Conservation (phyloP, 768 basidiomycete species). For the Trametopsis cervina region DNA sequence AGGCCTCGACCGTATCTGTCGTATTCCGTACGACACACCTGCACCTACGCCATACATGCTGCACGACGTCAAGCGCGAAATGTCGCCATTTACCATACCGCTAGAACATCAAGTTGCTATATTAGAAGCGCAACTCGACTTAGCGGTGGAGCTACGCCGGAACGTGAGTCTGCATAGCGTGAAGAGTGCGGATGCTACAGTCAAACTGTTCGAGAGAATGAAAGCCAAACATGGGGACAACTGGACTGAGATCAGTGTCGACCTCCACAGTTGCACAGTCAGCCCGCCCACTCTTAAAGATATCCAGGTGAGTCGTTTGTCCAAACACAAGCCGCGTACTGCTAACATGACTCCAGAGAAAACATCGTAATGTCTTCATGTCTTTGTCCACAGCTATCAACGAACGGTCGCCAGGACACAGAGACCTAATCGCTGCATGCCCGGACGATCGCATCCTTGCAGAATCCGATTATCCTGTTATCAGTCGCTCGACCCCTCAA, state of each 20-base stretch:
- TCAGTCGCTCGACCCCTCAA: conserved; percentile 46
- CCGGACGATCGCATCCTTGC: conserved; percentile 64
- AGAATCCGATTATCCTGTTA: conserved; percentile 80
- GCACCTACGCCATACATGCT: conserved; percentile 21
- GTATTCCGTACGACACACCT: conserved; percentile 55
- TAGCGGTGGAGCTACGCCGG: conserved; percentile 74
- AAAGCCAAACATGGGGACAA: conserved; percentile 44
- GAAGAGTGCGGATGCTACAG: conserved; percentile 61
- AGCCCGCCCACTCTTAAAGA: conserved; percentile 68
- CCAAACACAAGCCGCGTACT: conserved; percentile 1
- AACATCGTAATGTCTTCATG: conserved; percentile 72
- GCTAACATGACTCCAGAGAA: conserved; percentile 37
- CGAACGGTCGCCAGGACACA: conserved; percentile 55
- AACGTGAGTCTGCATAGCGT: conserved; percentile 89
- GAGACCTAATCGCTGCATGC: conserved; percentile 57
- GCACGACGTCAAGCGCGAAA: conserved; percentile 33
- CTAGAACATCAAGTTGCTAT: conserved; percentile 74
- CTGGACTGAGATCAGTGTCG: conserved; percentile 70
- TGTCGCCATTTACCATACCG: conserved; percentile 76
- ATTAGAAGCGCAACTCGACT: conserved; percentile 75
- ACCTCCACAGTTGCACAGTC: conserved; percentile 87
- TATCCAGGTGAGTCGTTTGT: conserved; percentile 55
- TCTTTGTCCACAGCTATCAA: conserved; percentile 89
- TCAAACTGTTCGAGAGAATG: conserved; percentile 59
- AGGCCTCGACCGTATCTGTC: conserved; percentile 78